Base-by-base conservation (phyloP, 768 basidiomycete species). In the Termitomyces sp. region DNA sequence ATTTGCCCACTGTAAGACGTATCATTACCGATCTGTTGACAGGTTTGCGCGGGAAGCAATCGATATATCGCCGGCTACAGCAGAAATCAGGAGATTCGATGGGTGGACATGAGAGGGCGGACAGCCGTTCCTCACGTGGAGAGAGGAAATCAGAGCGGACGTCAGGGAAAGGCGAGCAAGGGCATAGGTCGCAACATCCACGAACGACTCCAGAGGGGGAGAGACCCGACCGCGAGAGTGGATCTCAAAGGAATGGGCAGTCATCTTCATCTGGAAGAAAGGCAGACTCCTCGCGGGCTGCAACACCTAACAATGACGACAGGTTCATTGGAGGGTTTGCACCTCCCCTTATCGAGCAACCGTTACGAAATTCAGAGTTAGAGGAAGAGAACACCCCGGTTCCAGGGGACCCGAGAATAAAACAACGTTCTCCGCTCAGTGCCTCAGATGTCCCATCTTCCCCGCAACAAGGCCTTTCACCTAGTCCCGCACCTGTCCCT, bases 11-110 rank as follows among this genome's bases (percentile, higher is more conserved):
- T 62, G 95, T 99, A 48, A 87, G 96, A 54, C 81, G 81, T 65
- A 96, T 97, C 68, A 98, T 98, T 68, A 95, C 94, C 36, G 86
- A 83, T 67, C 78, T 99, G n/a, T 73, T 99, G 31, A 90, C 94
- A 65, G 96, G 95, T 15, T 78, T 99, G n/a, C 89, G 95, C 51
- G 82, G 76, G 50, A 98, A 98, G 71, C 96, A 99, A 72, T 86
- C 89, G 39, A 78, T 86, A 62, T 97, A 96, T 72, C 85, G 93
- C 24, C 82, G 84, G 62, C 81, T 88, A 58, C 78, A 81, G 56
- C 78, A 80, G 53, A 76, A 77, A 58, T 81, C 87, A 9, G 78
- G 77, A 24, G 69, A 73, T 29, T 68, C 75, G 1, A 52, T 42
- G 22, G 65, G 57, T 47, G 67, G 76, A 13, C 80, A 81, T 51